A percentile compares a stretch with the other conserved stretches of the same genome.
These are phyloP conservation scores for Leccinum longicurvipes DNA, from an alignment of 768 basidiomycete genomes.

Conservation along the genomic window DNA sequence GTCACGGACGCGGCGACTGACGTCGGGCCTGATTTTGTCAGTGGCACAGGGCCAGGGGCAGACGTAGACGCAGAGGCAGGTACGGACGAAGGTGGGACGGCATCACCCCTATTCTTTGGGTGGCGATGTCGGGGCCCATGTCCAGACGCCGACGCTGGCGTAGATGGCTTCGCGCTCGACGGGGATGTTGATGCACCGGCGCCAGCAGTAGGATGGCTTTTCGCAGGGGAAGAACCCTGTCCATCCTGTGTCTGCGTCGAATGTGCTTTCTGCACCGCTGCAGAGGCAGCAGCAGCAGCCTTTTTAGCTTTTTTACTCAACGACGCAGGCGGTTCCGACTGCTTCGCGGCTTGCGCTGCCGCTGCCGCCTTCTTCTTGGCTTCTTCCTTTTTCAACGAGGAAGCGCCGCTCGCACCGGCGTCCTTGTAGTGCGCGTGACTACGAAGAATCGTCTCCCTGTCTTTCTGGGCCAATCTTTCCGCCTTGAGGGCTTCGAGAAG, in stretches of 20 bases:
- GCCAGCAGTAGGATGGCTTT: conserved; percentile 1
- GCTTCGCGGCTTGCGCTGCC: conserved; percentile 25
- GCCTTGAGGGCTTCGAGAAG: conserved; percentile 91
- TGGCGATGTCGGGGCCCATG: conserved; percentile 15
- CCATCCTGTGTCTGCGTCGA: conserved; percentile 7
- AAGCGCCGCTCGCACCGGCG: conserved; percentile 23
- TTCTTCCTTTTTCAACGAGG: conserved; percentile 38
- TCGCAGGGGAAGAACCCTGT: conserved; percentile 1
- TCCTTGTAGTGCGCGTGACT: conserved; percentile 75
- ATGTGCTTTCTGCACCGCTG: conserved; percentile 21
- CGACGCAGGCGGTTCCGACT: conserved; percentile 25
- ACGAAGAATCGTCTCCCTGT: conserved; percentile 68
- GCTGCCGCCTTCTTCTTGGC: conserved; percentile 32
- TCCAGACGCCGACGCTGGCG: conserved; percentile 1
- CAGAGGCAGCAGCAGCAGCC: conserved; percentile 22
- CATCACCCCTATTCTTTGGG: conserved; percentile 16
- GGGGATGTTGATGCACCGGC: conserved; percentile 4
- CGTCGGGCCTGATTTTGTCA: neutral
- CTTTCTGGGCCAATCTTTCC: conserved; percentile 61
- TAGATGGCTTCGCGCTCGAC: conserved; percentile 11
- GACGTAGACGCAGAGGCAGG: neutral
- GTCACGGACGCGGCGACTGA: neutral
- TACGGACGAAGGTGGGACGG: neutral
- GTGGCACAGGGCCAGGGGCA: neutral
- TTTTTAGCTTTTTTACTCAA: conserved; percentile 37